Conservation (phyloP, 768 basidiomycete genomes). For the Podaxis sp. region DNA sequence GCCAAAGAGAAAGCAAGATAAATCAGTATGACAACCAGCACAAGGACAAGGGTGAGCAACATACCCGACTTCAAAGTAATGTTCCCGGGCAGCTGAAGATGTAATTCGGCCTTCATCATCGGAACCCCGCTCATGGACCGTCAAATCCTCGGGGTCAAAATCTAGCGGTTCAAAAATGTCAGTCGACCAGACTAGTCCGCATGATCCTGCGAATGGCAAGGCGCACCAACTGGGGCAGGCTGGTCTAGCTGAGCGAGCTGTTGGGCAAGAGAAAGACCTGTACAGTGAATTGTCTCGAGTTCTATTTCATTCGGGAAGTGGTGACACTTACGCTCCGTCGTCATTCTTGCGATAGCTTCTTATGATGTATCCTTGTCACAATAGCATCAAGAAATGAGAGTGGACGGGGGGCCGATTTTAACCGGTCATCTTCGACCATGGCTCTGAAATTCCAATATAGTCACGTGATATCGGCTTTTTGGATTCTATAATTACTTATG, state of each 20-base stretch:
- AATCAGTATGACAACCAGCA: background rate
- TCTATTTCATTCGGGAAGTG: background rate
- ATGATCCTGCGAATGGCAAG: background rate
- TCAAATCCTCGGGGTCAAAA: conserved; percentile 73
- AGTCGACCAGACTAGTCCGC: background rate
- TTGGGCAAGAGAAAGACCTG: conserved; percentile 65
- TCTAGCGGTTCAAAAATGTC: conserved; percentile 38
- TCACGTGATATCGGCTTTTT: too few species aligned
- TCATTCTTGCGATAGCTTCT: conserved; percentile 7
- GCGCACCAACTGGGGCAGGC: conserved; percentile 64
- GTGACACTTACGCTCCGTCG: conserved; percentile 21
- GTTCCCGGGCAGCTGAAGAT: conserved; percentile 51
- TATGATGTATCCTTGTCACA: background rate
- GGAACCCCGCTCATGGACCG: conserved; percentile 41
- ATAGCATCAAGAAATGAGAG: too few species aligned
- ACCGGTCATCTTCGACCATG: too few species aligned
- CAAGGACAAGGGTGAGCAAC: conserved; percentile 32
- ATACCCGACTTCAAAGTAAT: conserved; percentile 82
- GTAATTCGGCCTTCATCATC: conserved; percentile 43
- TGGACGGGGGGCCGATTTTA: too few species aligned
- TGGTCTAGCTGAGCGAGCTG: conserved; percentile 83
- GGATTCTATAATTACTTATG: too few species aligned
- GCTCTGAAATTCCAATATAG: too few species aligned
- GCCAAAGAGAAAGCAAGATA: background rate
- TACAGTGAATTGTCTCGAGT: background rate